Evolutionary conservation across 352 stramenopile species (phyloP).

Genomic region (Phytophthora hybrid): DNA sequence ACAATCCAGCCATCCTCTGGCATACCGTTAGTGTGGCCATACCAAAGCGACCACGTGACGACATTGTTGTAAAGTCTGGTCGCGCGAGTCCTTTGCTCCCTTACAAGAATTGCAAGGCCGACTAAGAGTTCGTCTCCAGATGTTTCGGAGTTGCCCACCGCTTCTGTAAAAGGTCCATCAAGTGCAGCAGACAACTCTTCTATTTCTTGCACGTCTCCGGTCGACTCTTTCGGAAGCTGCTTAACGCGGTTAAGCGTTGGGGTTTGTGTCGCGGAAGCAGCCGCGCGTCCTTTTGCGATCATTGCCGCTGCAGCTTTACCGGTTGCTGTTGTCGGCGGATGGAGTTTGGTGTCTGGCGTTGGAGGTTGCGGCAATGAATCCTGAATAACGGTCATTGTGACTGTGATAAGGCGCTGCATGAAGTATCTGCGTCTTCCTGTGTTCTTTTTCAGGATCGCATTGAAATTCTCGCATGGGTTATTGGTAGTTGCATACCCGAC

Average conservation of each 20-base stretch:
- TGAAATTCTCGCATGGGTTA: too few species aligned
- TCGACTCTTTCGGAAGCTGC: not conserved
- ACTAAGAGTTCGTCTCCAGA: not conserved
- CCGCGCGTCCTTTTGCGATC: not conserved
- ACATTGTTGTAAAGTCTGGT: not conserved
- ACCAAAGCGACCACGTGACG: not conserved
- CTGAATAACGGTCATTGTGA: not conserved
- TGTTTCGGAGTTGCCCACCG: not conserved
- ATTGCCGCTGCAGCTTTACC: not conserved
- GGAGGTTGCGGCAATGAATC: not conserved
- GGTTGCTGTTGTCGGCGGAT: not conserved
- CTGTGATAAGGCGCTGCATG: not conserved
- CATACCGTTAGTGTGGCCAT: not conserved
- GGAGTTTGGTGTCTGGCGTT: not conserved
- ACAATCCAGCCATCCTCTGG: not conserved
- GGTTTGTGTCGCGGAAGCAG: not conserved
- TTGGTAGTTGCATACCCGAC: not conserved
- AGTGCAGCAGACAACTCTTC: not conserved
- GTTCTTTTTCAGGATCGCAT: not conserved
- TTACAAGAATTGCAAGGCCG: not conserved
- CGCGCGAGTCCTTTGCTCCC: not conserved
- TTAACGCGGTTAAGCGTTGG: not conserved
- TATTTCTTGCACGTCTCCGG: not conserved
- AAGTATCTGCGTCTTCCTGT: not conserved
- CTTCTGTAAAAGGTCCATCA: not conserved